Evolutionary conservation across 192 early-diverging fungal genomes (phyloP), one percentile per base, ranked within the genome.

Genomic region (Lobosporangium transversale): DNA sequence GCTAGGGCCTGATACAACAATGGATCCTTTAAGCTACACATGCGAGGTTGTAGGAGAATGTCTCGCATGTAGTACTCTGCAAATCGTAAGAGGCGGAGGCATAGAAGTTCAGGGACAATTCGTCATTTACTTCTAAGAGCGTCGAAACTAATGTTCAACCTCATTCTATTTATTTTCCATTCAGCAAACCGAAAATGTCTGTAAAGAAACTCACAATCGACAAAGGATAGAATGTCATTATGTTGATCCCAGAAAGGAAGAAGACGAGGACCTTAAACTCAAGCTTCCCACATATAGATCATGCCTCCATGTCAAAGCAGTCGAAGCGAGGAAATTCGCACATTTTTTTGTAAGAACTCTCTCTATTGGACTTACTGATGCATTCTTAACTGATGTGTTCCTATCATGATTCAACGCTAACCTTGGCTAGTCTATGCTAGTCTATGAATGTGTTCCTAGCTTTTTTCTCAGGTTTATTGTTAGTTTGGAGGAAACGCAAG

Each of bases 221-320:
- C 73, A 76, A 21, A 54, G 47, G 37, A 62, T 67, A 54, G 64
- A 63, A 12, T 76, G 73, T 54, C 66, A 67, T 18, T 76, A 48
- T 30, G 59, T 67, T n/a, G 73, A 76, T 31, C 73, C 73, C 0
- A 76, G 67, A 48, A 62, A 76, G 27, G 59, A 76, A 15, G 73
- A 76, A 27, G 24, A 76, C n/a, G 73, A 76, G n/a, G 73, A 76
- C 37, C 64, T 76, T 45, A 76, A 76, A 40, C 33, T 76, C 15
- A 40, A 24, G 9, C 53, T 76, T 9, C 73, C 73, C 0, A 67
- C 53, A 2, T 66, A 67, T 24, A 63, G 45, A 17, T 56, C 64
- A 17, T 76, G 73, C 36, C 53, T 61, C 36, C 73, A 35, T 29
- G 73, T 76, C 21, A 76, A 67, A 36, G 73, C 73, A 9, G 53